Percentiles rank a stretch among this genome's conserved stretches.
Conservation (phyloP, 2,329 filamentous ascomycete species). For the Fusarium sulawesiense region DNA sequence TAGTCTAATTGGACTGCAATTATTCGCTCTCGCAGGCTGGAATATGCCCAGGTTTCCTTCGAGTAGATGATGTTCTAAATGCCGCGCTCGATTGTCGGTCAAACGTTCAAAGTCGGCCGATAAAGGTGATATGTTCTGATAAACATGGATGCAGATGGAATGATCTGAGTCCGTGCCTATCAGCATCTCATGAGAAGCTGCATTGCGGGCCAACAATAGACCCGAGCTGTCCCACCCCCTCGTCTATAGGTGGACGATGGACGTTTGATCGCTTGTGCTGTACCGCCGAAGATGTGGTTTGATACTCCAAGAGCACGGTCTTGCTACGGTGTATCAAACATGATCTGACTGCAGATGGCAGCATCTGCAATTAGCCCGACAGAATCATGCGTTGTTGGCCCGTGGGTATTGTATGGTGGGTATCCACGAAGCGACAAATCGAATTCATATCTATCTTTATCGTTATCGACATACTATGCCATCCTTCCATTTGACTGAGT, state of each 20-base stretch:
- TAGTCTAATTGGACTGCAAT: slow-evolving; percentile 3
- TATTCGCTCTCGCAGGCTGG: slow-evolving; percentile 5
- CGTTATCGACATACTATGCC: slow-evolving; percentile 45
- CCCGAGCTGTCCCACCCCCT: slow-evolving; percentile 24
- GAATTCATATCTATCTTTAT: slow-evolving; percentile 41
- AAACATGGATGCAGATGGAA: slow-evolving; percentile 36
- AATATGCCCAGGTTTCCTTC: slow-evolving; percentile 25
- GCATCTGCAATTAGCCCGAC: slow-evolving; percentile 17
- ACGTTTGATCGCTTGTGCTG: slow-evolving; percentile 13
- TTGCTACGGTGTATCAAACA: slow-evolving; percentile 28
- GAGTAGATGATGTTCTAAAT: slow-evolving; percentile 7
- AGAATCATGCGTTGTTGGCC: slow-evolving; percentile 31
- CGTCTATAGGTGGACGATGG: slow-evolving; percentile 5
- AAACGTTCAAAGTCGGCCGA: slow-evolving; percentile 32
- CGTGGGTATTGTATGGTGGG: slow-evolving; percentile 24
- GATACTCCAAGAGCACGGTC: slow-evolving; percentile 23
- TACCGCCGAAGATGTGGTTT: slow-evolving; percentile 28
- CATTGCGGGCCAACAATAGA: slow-evolving; percentile 27
- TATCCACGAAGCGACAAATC: slow-evolving; percentile 44
- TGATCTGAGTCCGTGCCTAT: slow-evolving; percentile 38
- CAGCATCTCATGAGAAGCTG: slow-evolving; percentile 35
- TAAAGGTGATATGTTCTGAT: slow-evolving; percentile 35
- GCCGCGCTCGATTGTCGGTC: slow-evolving; percentile 35
- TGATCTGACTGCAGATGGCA: slow-evolving; percentile 30
- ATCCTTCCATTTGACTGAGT: slow-evolving; percentile 37